Base-by-base conservation (phyloP, 371 early-diverging fungal genomes). In the Rhizopus microsporus region DNA sequence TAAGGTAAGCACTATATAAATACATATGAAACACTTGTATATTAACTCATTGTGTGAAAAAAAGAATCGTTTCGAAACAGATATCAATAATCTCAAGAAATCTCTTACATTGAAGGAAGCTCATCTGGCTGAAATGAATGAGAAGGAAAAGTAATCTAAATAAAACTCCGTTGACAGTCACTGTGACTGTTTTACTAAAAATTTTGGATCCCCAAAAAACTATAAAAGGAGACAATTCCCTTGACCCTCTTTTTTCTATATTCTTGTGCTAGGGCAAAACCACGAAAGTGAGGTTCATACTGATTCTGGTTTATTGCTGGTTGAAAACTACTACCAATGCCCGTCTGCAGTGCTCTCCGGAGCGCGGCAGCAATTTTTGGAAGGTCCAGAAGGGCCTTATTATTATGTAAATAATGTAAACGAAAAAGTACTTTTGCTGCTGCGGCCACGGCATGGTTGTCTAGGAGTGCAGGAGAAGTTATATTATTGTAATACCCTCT, bases 251-350 rank as follows among this genome's bases (percentile, higher is more conserved):
- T 67, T 54, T 40, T 56, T 75, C 76, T 34, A 54, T 43, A 78
- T 78, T 69, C 73, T 78, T 78, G 79, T 78, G 79, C 79, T 74
- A 65, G 79, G 79, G 79, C 79, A 78, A 69, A 75, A 71, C 79
- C 76, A 74, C 71, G 79, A 72, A 71, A 69, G 76, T 78, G 79
- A 78, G 76, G 79, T 75, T 63, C 59, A 38, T 71, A 78, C 79
- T 67, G 79, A 78, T 75, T 72, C 79, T 74, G 76, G 79, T 71
- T 75, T 75, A 75, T 78, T 78, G 79, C 79, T 78, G 79, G 76
- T 78, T 78, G 79, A 78, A 78, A 78, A 78, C 79, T 78, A 78
- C 69, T 75, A 75, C 79, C 79, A 78, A 78, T 78, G 70, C 68
- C 79, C 79, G 79, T 78, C 74, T 71, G 65, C 63, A 49, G 71